Evolutionary conservation across 805 yeast genomes (phyloP), one percentile per base, ranked within the genome.

Genomic region (Grigorovia transvaalensis): DNA sequence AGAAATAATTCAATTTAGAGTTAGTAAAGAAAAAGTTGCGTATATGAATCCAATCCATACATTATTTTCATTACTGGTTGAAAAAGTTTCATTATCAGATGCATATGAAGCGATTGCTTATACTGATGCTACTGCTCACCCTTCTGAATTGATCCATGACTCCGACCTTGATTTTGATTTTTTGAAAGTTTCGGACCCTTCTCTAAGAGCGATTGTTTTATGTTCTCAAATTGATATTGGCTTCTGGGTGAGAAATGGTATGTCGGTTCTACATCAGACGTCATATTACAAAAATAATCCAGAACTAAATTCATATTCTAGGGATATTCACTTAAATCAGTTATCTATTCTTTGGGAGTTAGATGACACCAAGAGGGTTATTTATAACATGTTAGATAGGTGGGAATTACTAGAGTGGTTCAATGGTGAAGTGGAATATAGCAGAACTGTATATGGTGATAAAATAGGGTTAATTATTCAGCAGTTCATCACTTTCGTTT

Each of bases 311-410:
- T 71, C 89, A 30, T 89, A 78, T 59, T 70, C 81, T 51, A 74
- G 90, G 54, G 99, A 93, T 60, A 70, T 93, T 27, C 85, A 81
- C 62, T 65, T 88, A 53, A 74, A 78, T 4, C 99, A 93, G 60
- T 54, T 74, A 6, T 71, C 77, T 47, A 70, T 85, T 20, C 77
- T 82, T 47, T 70, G 80, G 6, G 75, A 78, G 48, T 73, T 78
- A 76, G 56, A 65, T 69, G 54, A 70, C 80, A 43, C 74, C 74
- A 55, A 76, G 72, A 55, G 74, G 82, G 56, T 86, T 80, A 85
- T 79, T 67, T 43, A 70, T 78, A 59, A 67, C 54, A 35, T 72
- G 64, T 50, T 84, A 73, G 84, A 68, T 51, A 72, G 87, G 56
- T 85, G 84, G 79, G 86, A 78, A 53, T 57, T 85, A 17, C 55